phyloP scores from a whole-genome alignment of 495 filamentous ascomycete genomes.

The Echria macrotheca region DNA sequence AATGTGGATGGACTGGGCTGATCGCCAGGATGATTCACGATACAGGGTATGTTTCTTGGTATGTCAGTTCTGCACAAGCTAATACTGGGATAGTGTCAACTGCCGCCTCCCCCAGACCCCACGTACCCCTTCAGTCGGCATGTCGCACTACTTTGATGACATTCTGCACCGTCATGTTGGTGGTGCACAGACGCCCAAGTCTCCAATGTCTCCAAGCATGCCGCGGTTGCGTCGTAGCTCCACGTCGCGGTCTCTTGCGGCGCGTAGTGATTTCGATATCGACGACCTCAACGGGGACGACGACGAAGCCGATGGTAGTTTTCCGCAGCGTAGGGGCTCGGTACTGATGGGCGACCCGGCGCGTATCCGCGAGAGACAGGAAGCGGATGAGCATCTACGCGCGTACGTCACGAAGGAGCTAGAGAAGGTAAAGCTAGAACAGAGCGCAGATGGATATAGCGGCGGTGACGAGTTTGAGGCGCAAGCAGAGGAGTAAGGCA shows the following conservation, averaged over 20 bases:
- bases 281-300: slow-evolving; percentile 34
- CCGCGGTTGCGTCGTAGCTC: slow-evolving; percentile 69
- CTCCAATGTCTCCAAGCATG: slow-evolving; percentile 31
- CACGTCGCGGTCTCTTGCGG: slow-evolving; percentile 77
- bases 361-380: slow-evolving; percentile 39
- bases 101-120: slow-evolving; percentile 93
- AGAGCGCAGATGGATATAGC: slow-evolving; percentile 29
- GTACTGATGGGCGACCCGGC: slow-evolving; percentile 28
- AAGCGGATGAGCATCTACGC: slow-evolving; percentile 59
- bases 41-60: slow-evolving; percentile 61
- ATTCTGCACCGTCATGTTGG: slow-evolving; percentile 57
- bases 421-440: slow-evolving; percentile 47
- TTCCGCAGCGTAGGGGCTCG: slow-evolving; percentile 27
- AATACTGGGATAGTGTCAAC: slow-evolving; percentile 53
- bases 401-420: slow-evolving; percentile 69
- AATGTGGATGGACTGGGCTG: slow-evolving; percentile 95
- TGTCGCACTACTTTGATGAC: slow-evolving; percentile 93
- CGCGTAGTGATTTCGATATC: slow-evolving; percentile 72
- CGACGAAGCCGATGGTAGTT: slow-evolving; percentile 24
- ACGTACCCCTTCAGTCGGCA: slow-evolving; percentile 73
- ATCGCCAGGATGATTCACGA: slow-evolving; percentile 97
- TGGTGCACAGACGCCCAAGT: slow-evolving; percentile 28
- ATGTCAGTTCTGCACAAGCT: not conserved
- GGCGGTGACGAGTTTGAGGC: slow-evolving; percentile 50
- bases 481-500: slow-evolving; percentile 9